A percentile compares a stretch with the other conserved stretches of the same genome.
These are phyloP conservation scores for Phytophthora hibernalis DNA, from an alignment of 352 stramenopile species.

Conservation along the genomic window DNA sequence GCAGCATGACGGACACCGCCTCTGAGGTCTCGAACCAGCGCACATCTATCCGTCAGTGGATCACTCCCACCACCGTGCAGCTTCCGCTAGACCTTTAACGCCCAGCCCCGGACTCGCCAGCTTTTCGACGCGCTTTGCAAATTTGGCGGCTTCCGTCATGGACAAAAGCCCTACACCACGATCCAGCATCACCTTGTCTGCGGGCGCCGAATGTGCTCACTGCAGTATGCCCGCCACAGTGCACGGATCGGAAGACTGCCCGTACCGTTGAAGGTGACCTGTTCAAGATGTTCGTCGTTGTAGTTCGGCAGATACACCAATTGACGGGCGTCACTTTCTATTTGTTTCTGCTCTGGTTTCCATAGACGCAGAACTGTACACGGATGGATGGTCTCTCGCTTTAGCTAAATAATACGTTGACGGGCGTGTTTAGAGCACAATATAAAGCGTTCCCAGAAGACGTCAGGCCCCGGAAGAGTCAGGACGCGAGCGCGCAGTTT, in stretches of 20 bases:
- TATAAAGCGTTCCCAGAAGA: slow-evolving; percentile 68
- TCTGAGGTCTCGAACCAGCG: slow-evolving; percentile 60
- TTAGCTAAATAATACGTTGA: slow-evolving; percentile 53
- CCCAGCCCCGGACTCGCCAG: slow-evolving; percentile 35
- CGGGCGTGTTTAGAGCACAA: slow-evolving; percentile 64
- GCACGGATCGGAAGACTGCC: slow-evolving; percentile 58
- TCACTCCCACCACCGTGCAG: slow-evolving; percentile 49
- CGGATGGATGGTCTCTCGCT: slow-evolving; percentile 30
- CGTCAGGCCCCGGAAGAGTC: slow-evolving; percentile 72
- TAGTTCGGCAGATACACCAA: neutral
- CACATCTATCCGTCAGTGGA: slow-evolving; percentile 39
- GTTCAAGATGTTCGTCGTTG: neutral
- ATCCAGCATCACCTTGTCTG: slow-evolving; percentile 29
- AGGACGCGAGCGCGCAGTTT: slow-evolving; percentile 75
- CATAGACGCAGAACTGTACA: slow-evolving; percentile 37
- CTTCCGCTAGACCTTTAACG: slow-evolving; percentile 43
- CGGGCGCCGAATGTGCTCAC: slow-evolving; percentile 47
- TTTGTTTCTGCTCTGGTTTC: slow-evolving; percentile 40
- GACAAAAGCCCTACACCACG: slow-evolving; percentile 57
- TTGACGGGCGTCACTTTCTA: slow-evolving; percentile 32
- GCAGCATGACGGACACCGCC: slow-evolving; percentile 44
- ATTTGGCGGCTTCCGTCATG: slow-evolving; percentile 58
- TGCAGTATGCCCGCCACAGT: slow-evolving; percentile 53
- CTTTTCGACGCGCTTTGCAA: slow-evolving; percentile 71
- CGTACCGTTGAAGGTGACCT: slow-evolving; percentile 47